phyloP scores from a whole-genome alignment of 202 grass and related monocot genomes.

The Dendrocalamus latiflorus region DNA sequence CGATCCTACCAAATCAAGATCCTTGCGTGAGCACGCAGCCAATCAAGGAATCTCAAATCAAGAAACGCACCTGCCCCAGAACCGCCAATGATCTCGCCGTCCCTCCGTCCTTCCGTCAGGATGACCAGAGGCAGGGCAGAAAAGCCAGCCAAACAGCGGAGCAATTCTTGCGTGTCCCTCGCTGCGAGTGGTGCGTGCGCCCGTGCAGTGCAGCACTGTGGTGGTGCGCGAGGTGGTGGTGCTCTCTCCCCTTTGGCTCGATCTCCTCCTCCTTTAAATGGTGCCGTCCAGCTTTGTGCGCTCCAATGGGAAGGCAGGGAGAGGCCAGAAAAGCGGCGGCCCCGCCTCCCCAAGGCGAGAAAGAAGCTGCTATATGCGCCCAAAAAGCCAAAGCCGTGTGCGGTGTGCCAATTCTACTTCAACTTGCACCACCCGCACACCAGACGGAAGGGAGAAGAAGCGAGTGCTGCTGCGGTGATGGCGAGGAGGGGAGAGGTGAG shows the following conservation, averaged over 20 bases:
- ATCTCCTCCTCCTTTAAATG: conserved; percentile 53
- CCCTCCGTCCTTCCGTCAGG: background rate
- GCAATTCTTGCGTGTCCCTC: background rate
- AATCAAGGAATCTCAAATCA: background rate
- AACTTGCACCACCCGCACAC: conserved; percentile 25
- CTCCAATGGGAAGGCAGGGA: conserved; percentile 59
- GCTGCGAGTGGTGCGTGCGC: background rate
- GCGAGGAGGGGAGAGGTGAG: conserved; percentile 9
- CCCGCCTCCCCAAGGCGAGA: conserved; percentile 15
- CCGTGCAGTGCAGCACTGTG: conserved; percentile 10
- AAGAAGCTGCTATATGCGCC: conserved; percentile 37
- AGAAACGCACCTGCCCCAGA: conserved; percentile 34
- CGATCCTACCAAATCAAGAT: conserved; percentile 30
- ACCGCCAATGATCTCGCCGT: background rate
- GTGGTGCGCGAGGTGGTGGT: conserved; percentile 19
- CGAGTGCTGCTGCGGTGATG: background rate
- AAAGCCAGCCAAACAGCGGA: background rate
- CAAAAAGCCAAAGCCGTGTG: conserved; percentile 24
- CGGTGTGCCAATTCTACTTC: conserved; percentile 19
- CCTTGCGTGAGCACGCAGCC: background rate
- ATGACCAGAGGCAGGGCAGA: background rate
- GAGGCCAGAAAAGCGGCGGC: conserved; percentile 28
- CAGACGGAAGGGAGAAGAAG: background rate
- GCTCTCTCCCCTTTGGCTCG: conserved; percentile 20
- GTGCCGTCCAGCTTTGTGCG: conserved; percentile 62